phyloP scores from a whole-genome alignment of 768 basidiomycete species.

The Lactifluus volemus region DNA sequence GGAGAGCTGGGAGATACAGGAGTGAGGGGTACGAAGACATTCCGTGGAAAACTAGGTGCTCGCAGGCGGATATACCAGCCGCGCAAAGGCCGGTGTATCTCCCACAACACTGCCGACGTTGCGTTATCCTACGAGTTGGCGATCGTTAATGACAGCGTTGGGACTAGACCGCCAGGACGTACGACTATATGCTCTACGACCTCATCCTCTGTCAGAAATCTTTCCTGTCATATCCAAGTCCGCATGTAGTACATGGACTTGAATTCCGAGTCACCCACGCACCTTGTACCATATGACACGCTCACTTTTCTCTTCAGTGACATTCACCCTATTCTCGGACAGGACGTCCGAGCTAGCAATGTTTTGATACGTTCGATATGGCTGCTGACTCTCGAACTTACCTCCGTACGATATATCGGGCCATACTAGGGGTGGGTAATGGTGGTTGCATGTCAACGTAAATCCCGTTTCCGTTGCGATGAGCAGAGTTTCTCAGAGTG shows the following conservation, averaged over 20 bases:
- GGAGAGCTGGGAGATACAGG: conserved; percentile 27
- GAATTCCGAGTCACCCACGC: conserved; percentile 13
- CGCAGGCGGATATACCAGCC: conserved; percentile 83
- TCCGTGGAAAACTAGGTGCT: conserved; percentile 59
- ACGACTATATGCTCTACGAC: conserved; percentile 70
- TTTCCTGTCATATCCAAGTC: conserved; percentile 42
- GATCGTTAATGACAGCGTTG: background rate
- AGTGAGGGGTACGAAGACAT: conserved; percentile 28
- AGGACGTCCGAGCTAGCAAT: conserved; percentile 65
- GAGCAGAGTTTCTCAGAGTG: too few relatives aligned
- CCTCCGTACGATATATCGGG: conserved; percentile 10
- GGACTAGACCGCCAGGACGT: conserved; percentile 23
- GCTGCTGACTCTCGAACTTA: background rate
- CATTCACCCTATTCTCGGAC: conserved; percentile 57
- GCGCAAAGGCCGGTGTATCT: conserved; percentile 66
- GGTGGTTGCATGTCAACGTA: background rate
- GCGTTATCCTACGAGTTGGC: conserved; percentile 46
- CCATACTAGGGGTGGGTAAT: background rate
- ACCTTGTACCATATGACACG: conserved; percentile 72
- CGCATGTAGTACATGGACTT: conserved; percentile 13
- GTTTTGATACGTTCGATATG: background rate
- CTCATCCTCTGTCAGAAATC: conserved; percentile 63
- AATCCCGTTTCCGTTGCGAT: background rate
- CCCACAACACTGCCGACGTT: conserved; percentile 61
- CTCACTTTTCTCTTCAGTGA: conserved; percentile 47